A percentile compares a stretch with the other conserved stretches of the same genome.
These are phyloP conservation scores for Arabis alpina DNA, from an alignment of 345 rosid genomes.

Conservation along the genomic window DNA sequence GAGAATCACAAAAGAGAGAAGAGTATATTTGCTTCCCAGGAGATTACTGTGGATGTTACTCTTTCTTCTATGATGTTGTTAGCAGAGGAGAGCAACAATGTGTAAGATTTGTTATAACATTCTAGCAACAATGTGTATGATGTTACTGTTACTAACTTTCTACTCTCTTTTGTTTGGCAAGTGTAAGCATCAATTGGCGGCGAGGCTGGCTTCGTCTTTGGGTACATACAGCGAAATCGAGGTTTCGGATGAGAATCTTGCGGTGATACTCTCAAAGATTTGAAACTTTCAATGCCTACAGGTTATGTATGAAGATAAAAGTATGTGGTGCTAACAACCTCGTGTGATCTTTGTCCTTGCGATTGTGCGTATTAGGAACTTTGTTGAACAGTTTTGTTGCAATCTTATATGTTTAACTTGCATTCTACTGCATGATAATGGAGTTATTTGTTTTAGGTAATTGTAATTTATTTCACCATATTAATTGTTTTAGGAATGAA, in stretches of 20 bases:
- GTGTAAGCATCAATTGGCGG: no score
- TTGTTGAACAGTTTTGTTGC: no score
- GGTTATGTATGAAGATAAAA: no score
- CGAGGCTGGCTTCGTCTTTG: no score
- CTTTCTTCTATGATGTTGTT: conserved; percentile 85
- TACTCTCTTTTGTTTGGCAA: no score
- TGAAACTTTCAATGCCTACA: conserved; percentile 13
- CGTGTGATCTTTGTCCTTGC: no score
- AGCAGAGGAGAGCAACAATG: conserved; percentile 87
- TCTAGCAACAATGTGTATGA: not conserved
- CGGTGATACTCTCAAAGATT: conserved; percentile 57
- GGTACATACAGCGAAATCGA: conserved; percentile 54
- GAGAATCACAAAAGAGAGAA: conserved; percentile 87
- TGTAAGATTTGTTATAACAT: conserved; percentile 43
- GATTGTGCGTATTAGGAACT: no score
- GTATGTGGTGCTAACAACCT: no score
- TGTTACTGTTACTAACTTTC: no score
- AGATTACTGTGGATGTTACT: conserved; percentile 82
- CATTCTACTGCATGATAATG: not conserved
- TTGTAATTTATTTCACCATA: not conserved
- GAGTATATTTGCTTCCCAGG: conserved; percentile 82
- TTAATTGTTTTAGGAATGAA: no score
- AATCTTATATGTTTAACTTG: not conserved
- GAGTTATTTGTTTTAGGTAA: not conserved
- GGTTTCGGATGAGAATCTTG: conserved; percentile 78